Evolutionary conservation across 2,329 filamentous ascomycete genomes (phyloP), one percentile per base, ranked within the genome.

Genomic region (Sporothrix pseudoabietina): DNA sequence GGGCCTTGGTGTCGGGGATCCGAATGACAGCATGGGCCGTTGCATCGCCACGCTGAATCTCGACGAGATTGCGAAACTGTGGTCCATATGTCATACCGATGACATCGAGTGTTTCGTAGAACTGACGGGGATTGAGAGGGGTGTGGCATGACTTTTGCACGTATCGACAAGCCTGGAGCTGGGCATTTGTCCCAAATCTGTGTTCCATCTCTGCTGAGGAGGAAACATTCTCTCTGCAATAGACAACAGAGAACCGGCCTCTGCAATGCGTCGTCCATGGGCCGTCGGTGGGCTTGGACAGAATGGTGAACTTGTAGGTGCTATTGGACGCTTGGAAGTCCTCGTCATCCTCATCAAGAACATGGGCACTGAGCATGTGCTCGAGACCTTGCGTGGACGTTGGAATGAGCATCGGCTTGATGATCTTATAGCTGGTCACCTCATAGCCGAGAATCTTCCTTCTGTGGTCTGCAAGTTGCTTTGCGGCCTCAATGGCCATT

Each of bases 31-130:
- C 81, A 26, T 73, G 75, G 54, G 80, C 83, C 12, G 81, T 76
- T 0, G 61, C 12, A 22, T 70, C 39, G 4, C 66, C 65, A 3
- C 8, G 49, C 19, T 65, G 26, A 1, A 81, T 76, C 14, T 79
- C 77, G 2, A 74, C 76, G 41, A 87, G 82, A 73, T 87, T 88
- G 61, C 83, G 85, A 77, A 88, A 88, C 2, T 83, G 77, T 0
- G 82, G 79, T 0, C 86, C 86, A 71, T 88, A 88, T 68, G 85
- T 83, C 80, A 88, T 84, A 14, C 86, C 86, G 1, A 86, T 81
- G 10, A 83, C 82, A 71, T 87, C 83, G 6, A 88, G 79, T 4
- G 80, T 78, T 74, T 87, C 85, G 74, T 88, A 88, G 4, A 88
- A 78, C 70, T 87, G 84, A 3, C 84, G 80, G 8, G 85, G 81